Conservation (phyloP, 2,329 filamentous ascomycete genomes). For the Fusarium concolor region DNA sequence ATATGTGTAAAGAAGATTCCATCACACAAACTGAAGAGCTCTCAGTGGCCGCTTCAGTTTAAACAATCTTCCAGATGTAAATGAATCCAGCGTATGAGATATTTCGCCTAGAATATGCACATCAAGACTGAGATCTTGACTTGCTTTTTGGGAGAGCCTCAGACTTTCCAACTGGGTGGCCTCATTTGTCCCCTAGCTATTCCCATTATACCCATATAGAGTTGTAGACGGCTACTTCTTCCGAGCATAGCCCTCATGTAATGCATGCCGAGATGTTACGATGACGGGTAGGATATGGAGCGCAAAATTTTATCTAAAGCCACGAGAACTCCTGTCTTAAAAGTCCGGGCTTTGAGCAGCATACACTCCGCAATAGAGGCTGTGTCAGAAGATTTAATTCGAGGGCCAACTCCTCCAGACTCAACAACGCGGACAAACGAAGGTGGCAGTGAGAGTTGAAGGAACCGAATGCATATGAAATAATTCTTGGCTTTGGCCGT, state of each 20-base stretch:
- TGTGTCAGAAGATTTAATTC: neutral
- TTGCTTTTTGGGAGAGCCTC: neutral
- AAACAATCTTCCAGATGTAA: neutral
- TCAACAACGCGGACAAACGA: neutral
- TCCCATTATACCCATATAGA: neutral
- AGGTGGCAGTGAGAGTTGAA: neutral
- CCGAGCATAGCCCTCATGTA: neutral
- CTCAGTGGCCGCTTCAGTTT: neutral
- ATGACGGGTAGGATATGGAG: neutral
- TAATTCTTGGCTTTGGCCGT: neutral
- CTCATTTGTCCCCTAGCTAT: neutral
- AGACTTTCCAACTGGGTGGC: no score
- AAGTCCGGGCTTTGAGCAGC: neutral
- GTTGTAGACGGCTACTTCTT: neutral
- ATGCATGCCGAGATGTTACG: neutral
- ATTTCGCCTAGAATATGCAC: neutral
- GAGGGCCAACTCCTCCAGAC: neutral
- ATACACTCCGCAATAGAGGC: neutral
- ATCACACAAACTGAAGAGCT: neutral
- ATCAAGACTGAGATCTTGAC: neutral
- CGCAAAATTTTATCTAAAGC: neutral
- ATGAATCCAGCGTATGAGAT: neutral
- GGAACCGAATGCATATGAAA: neutral
- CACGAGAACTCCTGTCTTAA: neutral
- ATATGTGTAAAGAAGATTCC: neutral